Percentiles rank a stretch among this genome's conserved stretches.
phyloP scores from a whole-genome alignment of 2,329 filamentous ascomycete genomes.

The Niveomyces coronatus region DNA sequence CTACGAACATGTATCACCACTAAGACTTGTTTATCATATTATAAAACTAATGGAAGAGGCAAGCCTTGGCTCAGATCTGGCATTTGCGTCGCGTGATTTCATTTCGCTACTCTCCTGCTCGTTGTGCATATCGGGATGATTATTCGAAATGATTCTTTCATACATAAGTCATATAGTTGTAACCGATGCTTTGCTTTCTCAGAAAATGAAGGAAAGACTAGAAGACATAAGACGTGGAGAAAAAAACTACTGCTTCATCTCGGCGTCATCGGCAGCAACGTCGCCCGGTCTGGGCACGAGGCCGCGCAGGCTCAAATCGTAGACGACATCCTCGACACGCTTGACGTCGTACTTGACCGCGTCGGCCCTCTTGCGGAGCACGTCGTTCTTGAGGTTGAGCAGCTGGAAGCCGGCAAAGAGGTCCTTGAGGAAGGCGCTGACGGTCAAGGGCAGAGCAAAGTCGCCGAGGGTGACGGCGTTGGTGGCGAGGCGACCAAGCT shows the following conservation, averaged over 20 bases:
- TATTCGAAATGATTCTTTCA: no score
- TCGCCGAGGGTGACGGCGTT: slow-evolving; percentile 92
- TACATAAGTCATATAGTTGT: no score
- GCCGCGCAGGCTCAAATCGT: slow-evolving; percentile 82
- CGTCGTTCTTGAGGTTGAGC: slow-evolving; percentile 94
- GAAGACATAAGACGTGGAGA: no score
- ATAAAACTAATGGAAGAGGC: no score
- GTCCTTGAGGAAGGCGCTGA: slow-evolving; percentile 89
- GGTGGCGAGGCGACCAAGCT: slow-evolving; percentile 81
- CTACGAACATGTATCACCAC: slow-evolving; percentile 4
- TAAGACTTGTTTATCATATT: not conserved
- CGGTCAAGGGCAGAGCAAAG: slow-evolving; percentile 73
- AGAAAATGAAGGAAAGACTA: no score
- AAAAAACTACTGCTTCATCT: slow-evolving; percentile 26
- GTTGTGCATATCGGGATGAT: no score
- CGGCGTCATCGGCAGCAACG: slow-evolving; percentile 25
- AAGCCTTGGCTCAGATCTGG: no score
- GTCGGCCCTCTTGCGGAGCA: slow-evolving; percentile 76
- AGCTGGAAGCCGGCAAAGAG: slow-evolving; percentile 94
- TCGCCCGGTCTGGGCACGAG: slow-evolving; percentile 49
- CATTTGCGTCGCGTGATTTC: no score
- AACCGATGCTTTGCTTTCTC: no score
- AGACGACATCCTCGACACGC: slow-evolving; percentile 96
- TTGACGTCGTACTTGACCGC: slow-evolving; percentile 96
- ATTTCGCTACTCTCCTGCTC: no score